Percentiles rank a stretch among this genome's conserved stretches.
Evolutionary conservation across 148 eudicot genomes (phyloP).

Genomic region (Oxyria digyna): DNA sequence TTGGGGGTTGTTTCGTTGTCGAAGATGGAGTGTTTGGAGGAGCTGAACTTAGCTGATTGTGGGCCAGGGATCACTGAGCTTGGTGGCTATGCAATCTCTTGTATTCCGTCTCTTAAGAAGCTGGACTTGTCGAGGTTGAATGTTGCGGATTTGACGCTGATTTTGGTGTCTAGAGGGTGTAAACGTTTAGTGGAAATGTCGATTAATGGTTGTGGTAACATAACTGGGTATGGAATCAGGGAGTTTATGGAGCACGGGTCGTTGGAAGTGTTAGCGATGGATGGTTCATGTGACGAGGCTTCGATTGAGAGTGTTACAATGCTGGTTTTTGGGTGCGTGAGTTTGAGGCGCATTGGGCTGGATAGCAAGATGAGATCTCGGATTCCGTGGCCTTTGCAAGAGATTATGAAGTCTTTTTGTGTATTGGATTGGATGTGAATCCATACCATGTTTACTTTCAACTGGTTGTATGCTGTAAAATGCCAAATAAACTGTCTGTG

Average conservation of each 20-base stretch:
- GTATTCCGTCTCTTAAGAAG: conserved; percentile 13
- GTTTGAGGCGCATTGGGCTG: conserved; percentile 12
- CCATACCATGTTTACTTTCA: background rate
- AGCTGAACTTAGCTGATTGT: conserved; percentile 13
- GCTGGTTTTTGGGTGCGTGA: conserved; percentile 13
- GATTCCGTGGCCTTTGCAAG: conserved; percentile 7
- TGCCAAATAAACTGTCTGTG: background rate
- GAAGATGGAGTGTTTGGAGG: conserved; percentile 13
- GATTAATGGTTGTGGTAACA: conserved; percentile 12
- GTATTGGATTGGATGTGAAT: conserved; percentile 3
- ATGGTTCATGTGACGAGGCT: conserved; percentile 3
- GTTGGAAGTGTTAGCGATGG: conserved; percentile 14
- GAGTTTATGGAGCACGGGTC: conserved; percentile 7
- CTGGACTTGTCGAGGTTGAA: conserved; percentile 11
- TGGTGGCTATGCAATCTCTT: conserved; percentile 13
- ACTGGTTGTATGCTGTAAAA: background rate
- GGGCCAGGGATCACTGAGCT: conserved; percentile 14
- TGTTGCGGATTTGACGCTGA: conserved; percentile 8
- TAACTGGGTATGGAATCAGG: conserved; percentile 12
- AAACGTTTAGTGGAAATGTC: background rate
- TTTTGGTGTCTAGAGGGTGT: conserved; percentile 12
- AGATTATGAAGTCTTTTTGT: conserved; percentile 6
- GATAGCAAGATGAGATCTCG: conserved; percentile 6
- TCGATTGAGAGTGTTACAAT: conserved; percentile 3
- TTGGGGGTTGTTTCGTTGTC: conserved; percentile 10